Percentiles rank a stretch among this genome's conserved stretches.
Conservation (phyloP, 75 land plant species). For the Picea sitchensis region DNA sequence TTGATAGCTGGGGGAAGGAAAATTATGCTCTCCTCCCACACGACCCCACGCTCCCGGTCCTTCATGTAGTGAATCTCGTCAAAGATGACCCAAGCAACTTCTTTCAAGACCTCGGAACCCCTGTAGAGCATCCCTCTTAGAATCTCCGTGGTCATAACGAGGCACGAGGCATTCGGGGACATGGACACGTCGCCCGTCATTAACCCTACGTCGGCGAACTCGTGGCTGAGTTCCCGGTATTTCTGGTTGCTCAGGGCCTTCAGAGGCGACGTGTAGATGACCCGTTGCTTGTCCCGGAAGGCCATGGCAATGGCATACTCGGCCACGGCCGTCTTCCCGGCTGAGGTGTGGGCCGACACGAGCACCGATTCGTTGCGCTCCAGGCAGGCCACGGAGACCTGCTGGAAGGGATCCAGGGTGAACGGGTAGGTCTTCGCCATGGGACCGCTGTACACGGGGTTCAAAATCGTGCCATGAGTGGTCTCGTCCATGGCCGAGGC, state of each 20-base stretch:
- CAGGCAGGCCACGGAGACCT: constrained; percentile 46
- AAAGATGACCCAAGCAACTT: constrained; percentile 60
- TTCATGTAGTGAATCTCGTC: constrained; percentile 67
- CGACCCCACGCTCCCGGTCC: constrained; percentile 52
- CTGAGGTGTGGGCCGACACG: constrained; percentile 64
- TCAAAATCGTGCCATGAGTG: constrained; percentile 63
- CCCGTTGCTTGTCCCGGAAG: constrained; percentile 51
- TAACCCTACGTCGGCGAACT: constrained; percentile 53
- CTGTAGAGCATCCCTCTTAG: constrained; percentile 49
- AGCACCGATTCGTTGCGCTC: not conserved
- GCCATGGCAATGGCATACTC: constrained; percentile 71
- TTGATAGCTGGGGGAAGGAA: constrained; percentile 50
- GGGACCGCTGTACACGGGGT: constrained; percentile 60
- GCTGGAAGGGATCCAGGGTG: constrained; percentile 55
- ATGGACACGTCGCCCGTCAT: constrained; percentile 65
- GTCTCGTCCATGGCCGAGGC: constrained; percentile 40
- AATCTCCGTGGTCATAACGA: constrained; percentile 63
- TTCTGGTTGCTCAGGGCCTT: constrained; percentile 65
- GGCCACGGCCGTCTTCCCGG: constrained; percentile 59
- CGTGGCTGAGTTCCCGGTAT: constrained; percentile 54
- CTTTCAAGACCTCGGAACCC: constrained; percentile 50
- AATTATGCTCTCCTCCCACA: constrained; percentile 64
- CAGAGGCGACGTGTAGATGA: constrained; percentile 58
- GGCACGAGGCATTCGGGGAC: constrained; percentile 43
- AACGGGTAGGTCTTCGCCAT: constrained; percentile 61